Evolutionary conservation across 2,329 filamentous ascomycete genomes (phyloP).

Genomic region (Davidsoniella eucalypti): DNA sequence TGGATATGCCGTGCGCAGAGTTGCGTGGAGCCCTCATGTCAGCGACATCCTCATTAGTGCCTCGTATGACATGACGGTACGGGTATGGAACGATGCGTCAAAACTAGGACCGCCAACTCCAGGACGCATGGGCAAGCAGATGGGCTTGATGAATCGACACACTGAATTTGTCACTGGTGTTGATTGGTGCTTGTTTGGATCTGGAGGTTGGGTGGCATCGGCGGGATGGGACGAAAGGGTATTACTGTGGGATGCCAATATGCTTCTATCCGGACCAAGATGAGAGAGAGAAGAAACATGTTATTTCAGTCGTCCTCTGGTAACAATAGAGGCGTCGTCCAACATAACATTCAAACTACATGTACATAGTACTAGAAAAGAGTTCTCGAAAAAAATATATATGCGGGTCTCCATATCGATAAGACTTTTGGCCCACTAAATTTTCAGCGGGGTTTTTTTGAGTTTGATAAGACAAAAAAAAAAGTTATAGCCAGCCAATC

Average conservation of each 20-base stretch:
- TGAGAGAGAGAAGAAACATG: not conserved
- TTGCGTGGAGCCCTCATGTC: constrained; percentile 91
- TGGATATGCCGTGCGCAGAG: constrained; percentile 70
- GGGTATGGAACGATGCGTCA: constrained; percentile 72
- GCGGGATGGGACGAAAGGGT: constrained; percentile 89
- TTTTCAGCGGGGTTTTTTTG: constrained; percentile 3
- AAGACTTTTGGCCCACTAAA: constrained; percentile 6
- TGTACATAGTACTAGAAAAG: no score
- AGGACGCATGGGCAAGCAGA: constrained; percentile 43
- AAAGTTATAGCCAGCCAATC: not conserved
- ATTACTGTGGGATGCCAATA: constrained; percentile 75
- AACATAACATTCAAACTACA: no score
- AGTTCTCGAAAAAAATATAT: not conserved
- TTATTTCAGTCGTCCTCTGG: not conserved
- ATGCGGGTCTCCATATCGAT: not conserved
- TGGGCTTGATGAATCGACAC: constrained; percentile 80
- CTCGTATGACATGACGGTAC: constrained; percentile 95
- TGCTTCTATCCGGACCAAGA: constrained; percentile 18
- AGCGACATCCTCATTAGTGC: constrained; percentile 73
- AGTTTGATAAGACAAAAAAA: not conserved
- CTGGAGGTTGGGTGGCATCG: constrained; percentile 87
- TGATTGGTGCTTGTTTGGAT: constrained; percentile 95
- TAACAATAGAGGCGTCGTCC: no score
- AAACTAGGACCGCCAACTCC: constrained; percentile 19
- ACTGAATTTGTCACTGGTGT: constrained; percentile 94